phyloP scores from a whole-genome alignment of 129 eudicot species.

The Lactuca sativa region DNA sequence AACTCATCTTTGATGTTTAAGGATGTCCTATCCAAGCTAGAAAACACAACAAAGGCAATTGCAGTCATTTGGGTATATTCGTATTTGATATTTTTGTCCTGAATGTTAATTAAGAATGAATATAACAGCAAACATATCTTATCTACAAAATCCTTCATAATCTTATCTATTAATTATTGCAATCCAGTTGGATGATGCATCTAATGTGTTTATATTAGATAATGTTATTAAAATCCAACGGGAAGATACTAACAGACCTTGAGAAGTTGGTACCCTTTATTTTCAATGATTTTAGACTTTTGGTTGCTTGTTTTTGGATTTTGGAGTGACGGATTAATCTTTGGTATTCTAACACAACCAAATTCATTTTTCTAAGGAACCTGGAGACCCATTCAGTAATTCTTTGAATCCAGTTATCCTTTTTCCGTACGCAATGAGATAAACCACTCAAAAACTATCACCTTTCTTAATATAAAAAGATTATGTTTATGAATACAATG shows the following conservation, averaged over 20 bases:
- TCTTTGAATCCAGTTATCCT: background rate
- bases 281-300: background rate
- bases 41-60: background rate
- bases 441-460: background rate
- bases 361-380: conserved; percentile 1
- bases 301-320: conserved; percentile 8
- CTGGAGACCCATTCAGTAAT: background rate
- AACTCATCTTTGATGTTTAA: background rate
- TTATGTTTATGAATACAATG: background rate
- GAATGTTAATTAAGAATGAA: background rate
- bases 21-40: background rate
- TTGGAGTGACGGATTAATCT: background rate
- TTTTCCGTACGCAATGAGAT: background rate
- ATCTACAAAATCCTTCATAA: background rate
- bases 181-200: conserved; percentile 10
- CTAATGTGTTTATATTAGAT: background rate
- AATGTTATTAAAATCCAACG: background rate
- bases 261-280: background rate
- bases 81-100: background rate
- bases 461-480: background rate
- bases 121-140: background rate
- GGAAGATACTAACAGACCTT: conserved; percentile 5
- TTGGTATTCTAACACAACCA: background rate
- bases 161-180: background rate
- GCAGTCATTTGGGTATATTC: background rate